These are phyloP conservation scores for Fusarium metavorans DNA, from an alignment of 2,329 filamentous ascomycete genomes.

Conservation along the genomic window DNA sequence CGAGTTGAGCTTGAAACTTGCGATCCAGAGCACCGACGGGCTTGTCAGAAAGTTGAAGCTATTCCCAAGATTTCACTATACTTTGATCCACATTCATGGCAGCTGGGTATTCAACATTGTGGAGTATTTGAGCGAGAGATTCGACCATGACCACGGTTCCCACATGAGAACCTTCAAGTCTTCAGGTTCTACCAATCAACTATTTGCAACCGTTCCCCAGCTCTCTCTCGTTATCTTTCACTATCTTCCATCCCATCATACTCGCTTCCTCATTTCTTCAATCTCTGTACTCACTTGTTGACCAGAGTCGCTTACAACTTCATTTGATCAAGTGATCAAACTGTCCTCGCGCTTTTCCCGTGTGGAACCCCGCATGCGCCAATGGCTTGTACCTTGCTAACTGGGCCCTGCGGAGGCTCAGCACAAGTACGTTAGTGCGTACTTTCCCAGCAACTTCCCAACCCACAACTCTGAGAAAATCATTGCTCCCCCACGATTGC, in stretches of 20 bases:
- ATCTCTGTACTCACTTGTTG: background rate
- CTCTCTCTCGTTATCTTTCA: background rate
- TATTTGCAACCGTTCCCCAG: background rate
- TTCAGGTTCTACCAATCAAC: background rate
- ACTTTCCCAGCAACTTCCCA: constrained; percentile 21
- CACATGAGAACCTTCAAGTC: background rate
- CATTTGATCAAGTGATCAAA: constrained; percentile 16
- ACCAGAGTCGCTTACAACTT: background rate
- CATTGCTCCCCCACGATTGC: constrained; percentile 41
- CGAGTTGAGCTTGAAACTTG: background rate
- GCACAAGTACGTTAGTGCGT: constrained; percentile 31
- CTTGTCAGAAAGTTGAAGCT: background rate
- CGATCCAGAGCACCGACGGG: background rate
- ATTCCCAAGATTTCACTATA: background rate
- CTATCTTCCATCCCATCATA: background rate
- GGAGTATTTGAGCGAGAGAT: background rate
- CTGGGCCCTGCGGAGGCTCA: background rate
- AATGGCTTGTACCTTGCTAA: constrained; percentile 30
- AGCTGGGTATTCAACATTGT: background rate
- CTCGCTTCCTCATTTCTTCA: background rate
- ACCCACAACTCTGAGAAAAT: constrained; percentile 41
- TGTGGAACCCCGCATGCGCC: constrained; percentile 37
- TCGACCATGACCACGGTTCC: background rate
- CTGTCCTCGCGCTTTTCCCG: background rate
- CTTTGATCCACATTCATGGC: background rate